Conservation (phyloP, 2,329 filamentous ascomycete species). For the Hymenoscyphus infarciens region DNA sequence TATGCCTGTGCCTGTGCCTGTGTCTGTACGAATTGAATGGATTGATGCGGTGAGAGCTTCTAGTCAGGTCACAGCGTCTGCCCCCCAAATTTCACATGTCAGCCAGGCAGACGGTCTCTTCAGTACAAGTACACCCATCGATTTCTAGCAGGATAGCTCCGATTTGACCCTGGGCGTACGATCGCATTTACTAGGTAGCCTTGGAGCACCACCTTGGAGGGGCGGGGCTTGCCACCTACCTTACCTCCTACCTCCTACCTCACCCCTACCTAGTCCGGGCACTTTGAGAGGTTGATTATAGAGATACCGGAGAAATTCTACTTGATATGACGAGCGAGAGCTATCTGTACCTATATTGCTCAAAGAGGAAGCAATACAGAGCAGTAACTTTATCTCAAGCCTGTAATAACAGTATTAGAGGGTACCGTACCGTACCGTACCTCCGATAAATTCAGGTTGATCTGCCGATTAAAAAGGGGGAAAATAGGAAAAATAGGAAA, state of each 20-base stretch:
- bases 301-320: background rate
- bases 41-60: slow-evolving; percentile 1
- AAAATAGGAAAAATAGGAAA: no score
- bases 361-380: background rate
- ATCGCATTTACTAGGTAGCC: no score
- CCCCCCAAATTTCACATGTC: slow-evolving; percentile 1
- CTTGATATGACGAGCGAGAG: no score
- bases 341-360: background rate
- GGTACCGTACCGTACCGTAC: no score
- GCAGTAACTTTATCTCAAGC: no score
- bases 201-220: no score
- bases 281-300: no score
- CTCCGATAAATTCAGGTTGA: no score
- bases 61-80: slow-evolving; percentile 7
- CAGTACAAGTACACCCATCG: slow-evolving; percentile 27
- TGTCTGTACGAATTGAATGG: background rate
- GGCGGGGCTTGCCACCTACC: background rate
- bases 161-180: background rate
- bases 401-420: no score
- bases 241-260: background rate
- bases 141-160: background rate
- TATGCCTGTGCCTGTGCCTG: no score
- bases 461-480: no score
- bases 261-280: background rate
- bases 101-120: background rate